Evolutionary conservation across 192 early-diverging fungal genomes (phyloP).

Genomic region (Coemansia sp.): DNA sequence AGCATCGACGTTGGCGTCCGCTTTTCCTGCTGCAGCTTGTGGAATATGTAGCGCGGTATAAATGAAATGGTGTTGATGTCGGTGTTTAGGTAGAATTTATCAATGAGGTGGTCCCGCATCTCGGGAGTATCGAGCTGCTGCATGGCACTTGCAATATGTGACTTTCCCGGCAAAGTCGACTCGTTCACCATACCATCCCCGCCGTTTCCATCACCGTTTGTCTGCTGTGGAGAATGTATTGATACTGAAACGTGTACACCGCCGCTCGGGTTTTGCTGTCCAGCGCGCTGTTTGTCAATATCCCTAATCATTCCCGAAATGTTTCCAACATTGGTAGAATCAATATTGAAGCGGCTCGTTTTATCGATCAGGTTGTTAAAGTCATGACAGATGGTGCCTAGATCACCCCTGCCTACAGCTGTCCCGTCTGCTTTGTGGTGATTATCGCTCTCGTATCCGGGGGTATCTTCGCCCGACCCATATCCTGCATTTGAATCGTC

Average conservation of each 20-base stretch:
- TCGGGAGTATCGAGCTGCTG: constrained; percentile 12
- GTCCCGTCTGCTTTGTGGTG: not conserved
- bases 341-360: constrained; percentile 37
- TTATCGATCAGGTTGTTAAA: constrained; percentile 28
- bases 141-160: not conserved
- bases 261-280: not conserved
- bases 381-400: not conserved
- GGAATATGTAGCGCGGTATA: constrained; percentile 45
- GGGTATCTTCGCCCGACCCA: constrained; percentile 12
- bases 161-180: not conserved
- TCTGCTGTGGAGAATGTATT: constrained; percentile 8
- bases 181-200: not conserved
- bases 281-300: constrained; percentile 9
- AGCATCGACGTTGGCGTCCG: constrained; percentile 36
- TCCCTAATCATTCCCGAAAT: constrained; percentile 30
- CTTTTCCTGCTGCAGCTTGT: constrained; percentile 18
- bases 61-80: constrained; percentile 42
- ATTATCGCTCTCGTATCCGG: not conserved
- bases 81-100: constrained; percentile 42
- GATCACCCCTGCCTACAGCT: not conserved
- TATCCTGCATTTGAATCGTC: constrained; percentile 5
- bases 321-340: constrained; percentile 28
- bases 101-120: constrained; percentile 32
- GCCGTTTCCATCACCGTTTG: not conserved
- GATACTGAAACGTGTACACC: not conserved